Evolutionary conservation across 2,329 filamentous ascomycete genomes (phyloP).

Genomic region (Lachnellula hyalina): DNA sequence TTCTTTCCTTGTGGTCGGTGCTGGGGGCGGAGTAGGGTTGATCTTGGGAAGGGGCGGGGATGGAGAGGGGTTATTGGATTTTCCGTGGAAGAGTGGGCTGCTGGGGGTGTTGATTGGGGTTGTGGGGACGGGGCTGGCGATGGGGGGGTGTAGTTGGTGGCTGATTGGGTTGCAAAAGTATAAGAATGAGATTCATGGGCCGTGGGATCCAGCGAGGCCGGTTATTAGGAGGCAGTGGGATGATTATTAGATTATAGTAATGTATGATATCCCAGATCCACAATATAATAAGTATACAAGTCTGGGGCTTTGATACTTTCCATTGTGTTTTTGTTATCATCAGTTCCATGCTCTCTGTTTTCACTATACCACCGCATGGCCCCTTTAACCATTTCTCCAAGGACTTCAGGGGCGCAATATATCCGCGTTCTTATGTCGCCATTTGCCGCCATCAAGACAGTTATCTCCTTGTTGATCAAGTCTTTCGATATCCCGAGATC

Average conservation of each 20-base stretch:
- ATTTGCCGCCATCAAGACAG: not conserved
- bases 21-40: constrained; percentile 71
- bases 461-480: not conserved
- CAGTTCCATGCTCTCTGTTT: constrained; percentile 1
- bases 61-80: constrained; percentile 49
- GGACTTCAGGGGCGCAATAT: not conserved
- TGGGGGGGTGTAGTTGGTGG: constrained; percentile 98
- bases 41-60: constrained; percentile 46
- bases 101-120: constrained; percentile 71
- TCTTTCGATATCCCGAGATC: not conserved
- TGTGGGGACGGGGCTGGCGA: constrained; percentile 68
- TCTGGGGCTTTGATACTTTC: not conserved
- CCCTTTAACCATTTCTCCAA: not conserved
- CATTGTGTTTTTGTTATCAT: not conserved
- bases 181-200: constrained; percentile 97
- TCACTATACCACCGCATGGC: not conserved
- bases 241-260: constrained; percentile 20
- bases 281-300: not conserved
- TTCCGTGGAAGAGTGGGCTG: constrained; percentile 29
- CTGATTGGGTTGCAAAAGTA: constrained; percentile 95
- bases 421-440: not conserved
- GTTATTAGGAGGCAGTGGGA: constrained; percentile 60
- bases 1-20: constrained; percentile 67
- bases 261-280: not conserved
- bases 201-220: constrained; percentile 93